phyloP scores from a whole-genome alignment of 148 eudicot species.

The Cornus controversa region DNA sequence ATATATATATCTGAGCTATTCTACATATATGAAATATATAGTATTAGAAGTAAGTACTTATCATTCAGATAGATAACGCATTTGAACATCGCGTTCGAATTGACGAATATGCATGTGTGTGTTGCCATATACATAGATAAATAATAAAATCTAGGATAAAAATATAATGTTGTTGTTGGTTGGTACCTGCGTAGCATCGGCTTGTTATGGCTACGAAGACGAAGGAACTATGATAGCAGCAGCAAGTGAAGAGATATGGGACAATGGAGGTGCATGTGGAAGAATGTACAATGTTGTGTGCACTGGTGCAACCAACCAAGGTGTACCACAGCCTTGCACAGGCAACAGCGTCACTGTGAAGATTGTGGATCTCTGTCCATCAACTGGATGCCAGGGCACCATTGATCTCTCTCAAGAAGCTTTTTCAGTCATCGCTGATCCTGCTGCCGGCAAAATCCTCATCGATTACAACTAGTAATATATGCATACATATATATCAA shows the following conservation, averaged over 20 bases:
- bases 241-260: slow-evolving; percentile 28
- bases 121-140: no score
- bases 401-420: slow-evolving; percentile 53
- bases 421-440: slow-evolving; percentile 45
- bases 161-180: no score
- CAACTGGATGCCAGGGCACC: slow-evolving; percentile 20
- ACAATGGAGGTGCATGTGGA: slow-evolving; percentile 42
- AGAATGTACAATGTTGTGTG: slow-evolving; percentile 36
- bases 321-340: slow-evolving; percentile 20
- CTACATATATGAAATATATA: no score
- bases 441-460: slow-evolving; percentile 30
- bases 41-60: no score
- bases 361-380: slow-evolving; percentile 42
- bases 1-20: no score
- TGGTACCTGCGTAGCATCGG: slow-evolving; percentile 27
- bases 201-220: slow-evolving; percentile 37
- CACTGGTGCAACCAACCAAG: slow-evolving; percentile 31
- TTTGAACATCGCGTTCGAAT: no score
- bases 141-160: no score
- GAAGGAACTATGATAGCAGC: slow-evolving; percentile 44
- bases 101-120: no score
- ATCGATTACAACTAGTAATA: slow-evolving; percentile 21
- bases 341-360: slow-evolving; percentile 32
- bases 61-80: no score
- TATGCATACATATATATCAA: no score